Conservation (phyloP, 345 rosid genomes). For the Xanthoceras sorbifolium region DNA sequence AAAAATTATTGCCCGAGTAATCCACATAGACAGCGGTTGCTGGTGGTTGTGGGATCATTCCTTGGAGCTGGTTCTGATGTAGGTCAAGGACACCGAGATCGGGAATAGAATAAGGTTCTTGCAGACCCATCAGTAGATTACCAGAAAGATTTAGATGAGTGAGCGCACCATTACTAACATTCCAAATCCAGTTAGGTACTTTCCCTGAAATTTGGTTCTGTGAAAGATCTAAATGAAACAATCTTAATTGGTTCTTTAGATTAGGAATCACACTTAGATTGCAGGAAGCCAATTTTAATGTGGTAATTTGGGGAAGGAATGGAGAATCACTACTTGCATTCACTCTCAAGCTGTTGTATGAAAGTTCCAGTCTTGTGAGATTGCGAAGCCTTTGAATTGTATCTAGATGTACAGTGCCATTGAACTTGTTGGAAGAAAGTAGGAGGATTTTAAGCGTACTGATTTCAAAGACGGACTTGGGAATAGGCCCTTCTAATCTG, state of each 20-base stretch:
- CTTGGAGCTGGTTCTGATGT: constrained; percentile 34
- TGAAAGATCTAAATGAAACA: constrained; percentile 38
- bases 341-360: constrained; percentile 35
- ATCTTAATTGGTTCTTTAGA: constrained; percentile 21
- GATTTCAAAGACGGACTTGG: constrained; percentile 18
- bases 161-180: not conserved
- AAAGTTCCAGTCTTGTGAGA: constrained; percentile 42
- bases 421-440: constrained; percentile 50
- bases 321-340: not conserved
- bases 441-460: constrained; percentile 25
- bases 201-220: constrained; percentile 35
- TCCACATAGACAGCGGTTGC: constrained; percentile 14
- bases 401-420: constrained; percentile 31
- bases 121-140: constrained; percentile 14
- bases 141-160: constrained; percentile 1
- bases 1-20: constrained; percentile 38
- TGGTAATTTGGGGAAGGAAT: constrained; percentile 9
- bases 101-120: not conserved
- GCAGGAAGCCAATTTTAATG: constrained; percentile 46
- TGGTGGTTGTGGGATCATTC: constrained; percentile 23
- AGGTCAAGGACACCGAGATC: constrained; percentile 22
- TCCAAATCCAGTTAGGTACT: constrained; percentile 50
- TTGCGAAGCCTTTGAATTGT: constrained; percentile 24
- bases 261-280: constrained; percentile 33
- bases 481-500: constrained; percentile 35